phyloP scores from a whole-genome alignment of 1,284 basidiomycete species.

The Irpex rosettiformis region DNA sequence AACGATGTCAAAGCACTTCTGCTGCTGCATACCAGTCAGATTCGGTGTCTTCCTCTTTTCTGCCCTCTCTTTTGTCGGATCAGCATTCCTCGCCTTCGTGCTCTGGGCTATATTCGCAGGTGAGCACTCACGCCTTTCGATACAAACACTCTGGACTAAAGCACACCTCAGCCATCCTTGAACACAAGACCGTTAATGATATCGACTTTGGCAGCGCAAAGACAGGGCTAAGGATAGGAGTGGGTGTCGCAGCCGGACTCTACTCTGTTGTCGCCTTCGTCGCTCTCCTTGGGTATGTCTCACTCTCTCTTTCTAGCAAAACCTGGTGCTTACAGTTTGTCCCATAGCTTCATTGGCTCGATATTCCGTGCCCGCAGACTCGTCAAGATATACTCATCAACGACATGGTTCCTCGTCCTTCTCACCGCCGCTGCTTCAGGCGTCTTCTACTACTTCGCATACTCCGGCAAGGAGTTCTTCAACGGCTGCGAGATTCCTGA shows the following conservation, averaged over 20 bases:
- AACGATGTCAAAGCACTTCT: constrained; percentile 39
- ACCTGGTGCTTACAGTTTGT: background rate
- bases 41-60: constrained; percentile 57
- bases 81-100: constrained; percentile 37
- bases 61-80: constrained; percentile 38
- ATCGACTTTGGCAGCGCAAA: constrained; percentile 22
- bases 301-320: background rate
- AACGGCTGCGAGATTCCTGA: constrained; percentile 18
- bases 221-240: constrained; percentile 32
- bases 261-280: constrained; percentile 46
- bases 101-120: constrained; percentile 36
- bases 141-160: constrained; percentile 11
- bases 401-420: constrained; percentile 43
- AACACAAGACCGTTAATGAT: constrained; percentile 17
- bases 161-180: constrained; percentile 19
- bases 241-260: constrained; percentile 44
- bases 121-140: constrained; percentile 31
- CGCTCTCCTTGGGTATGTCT: constrained; percentile 49
- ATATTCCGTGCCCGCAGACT: constrained; percentile 43
- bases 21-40: constrained; percentile 59
- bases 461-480: constrained; percentile 24
- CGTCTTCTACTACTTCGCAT: constrained; percentile 33
- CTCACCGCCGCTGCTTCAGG: constrained; percentile 43
- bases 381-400: constrained; percentile 43
- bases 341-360: constrained; percentile 45